Conservation (phyloP, 805 yeast species). For the Schwanniomyces sp. region DNA sequence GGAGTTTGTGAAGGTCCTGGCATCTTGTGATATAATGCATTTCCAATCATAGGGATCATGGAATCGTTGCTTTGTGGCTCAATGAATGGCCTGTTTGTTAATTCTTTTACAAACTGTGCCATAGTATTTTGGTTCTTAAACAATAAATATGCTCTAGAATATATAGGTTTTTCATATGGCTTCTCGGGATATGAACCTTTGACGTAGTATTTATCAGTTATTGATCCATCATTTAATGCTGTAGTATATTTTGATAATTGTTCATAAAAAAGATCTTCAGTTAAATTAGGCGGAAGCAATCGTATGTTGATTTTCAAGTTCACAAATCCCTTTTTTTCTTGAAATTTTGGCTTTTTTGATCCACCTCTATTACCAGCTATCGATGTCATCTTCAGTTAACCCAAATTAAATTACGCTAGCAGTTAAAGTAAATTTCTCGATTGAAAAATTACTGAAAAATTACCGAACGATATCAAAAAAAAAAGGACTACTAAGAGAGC, state of each 20-base stretch:
- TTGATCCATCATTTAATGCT: conserved; percentile 11
- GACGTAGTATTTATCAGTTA: conserved; percentile 33
- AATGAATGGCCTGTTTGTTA: conserved; percentile 23
- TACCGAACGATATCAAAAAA: background rate
- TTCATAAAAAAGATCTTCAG: conserved; percentile 24
- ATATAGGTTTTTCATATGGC: conserved; percentile 38
- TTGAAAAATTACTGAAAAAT: background rate
- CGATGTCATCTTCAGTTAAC: conserved; percentile 6
- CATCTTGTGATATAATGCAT: conserved; percentile 26
- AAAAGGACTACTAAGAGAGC: background rate
- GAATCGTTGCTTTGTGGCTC: conserved; percentile 23
- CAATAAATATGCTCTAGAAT: conserved; percentile 42
- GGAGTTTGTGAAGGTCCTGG: background rate
- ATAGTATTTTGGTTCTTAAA: conserved; percentile 28
- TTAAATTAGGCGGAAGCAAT: conserved; percentile 43
- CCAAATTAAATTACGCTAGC: background rate
- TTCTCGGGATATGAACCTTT: conserved; percentile 39
- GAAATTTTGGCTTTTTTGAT: background rate
- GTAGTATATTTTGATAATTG: conserved; percentile 12
- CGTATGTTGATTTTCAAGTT: conserved; percentile 34
- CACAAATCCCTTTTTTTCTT: conserved; percentile 3
- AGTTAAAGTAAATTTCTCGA: background rate
- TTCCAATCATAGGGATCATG: conserved; percentile 33
- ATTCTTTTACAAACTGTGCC: conserved; percentile 22
- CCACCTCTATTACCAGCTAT: conserved; percentile 13